Evolutionary conservation across 1,139 yeast species (phyloP).

Genomic region (Suzukiozyma palmioleophila): DNA sequence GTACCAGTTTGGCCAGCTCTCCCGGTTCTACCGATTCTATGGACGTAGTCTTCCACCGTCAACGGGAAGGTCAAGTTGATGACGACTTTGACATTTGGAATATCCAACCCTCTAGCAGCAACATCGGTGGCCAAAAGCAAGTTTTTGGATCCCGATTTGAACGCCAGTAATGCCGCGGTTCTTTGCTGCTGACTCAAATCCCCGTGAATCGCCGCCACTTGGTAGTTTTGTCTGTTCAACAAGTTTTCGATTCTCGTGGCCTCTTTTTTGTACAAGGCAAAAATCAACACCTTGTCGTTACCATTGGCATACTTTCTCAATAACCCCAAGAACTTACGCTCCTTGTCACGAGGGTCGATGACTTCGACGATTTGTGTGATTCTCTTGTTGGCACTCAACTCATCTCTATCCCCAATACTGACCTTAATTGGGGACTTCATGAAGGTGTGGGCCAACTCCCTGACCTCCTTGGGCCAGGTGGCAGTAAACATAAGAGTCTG

Average conservation of each 20-base stretch:
- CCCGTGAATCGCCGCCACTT: constrained; percentile 93
- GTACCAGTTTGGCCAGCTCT: constrained; percentile 96
- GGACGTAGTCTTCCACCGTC: constrained; percentile 97
- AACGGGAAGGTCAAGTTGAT: constrained; percentile 95
- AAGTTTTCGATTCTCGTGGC: constrained; percentile 85
- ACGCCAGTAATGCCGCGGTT: constrained; percentile 77
- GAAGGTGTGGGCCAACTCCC: constrained; percentile 85
- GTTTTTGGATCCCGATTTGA: constrained; percentile 75
- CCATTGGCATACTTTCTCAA: constrained; percentile 72
- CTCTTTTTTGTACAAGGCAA: constrained; percentile 94
- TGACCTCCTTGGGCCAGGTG: constrained; percentile 88
- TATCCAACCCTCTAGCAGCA: constrained; percentile 97
- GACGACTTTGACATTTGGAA: constrained; percentile 94
- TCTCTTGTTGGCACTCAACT: constrained; percentile 87
- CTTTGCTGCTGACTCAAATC: constrained; percentile 92
- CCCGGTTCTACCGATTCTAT: constrained; percentile 97
- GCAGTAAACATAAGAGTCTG: constrained; percentile 90
- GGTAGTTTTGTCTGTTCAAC: constrained; percentile 66
- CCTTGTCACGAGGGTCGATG: constrained; percentile 78
- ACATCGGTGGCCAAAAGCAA: constrained; percentile 94
- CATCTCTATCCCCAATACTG: constrained; percentile 91
- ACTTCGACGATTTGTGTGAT: constrained; percentile 94
- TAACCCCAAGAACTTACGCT: constrained; percentile 65
- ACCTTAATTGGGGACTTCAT: constrained; percentile 84
- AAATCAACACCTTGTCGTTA: constrained; percentile 78